Percentiles rank a stretch among this genome's conserved stretches.
phyloP scores from a whole-genome alignment of 225 moss, liverwort and hornwort genomes.

The Thuidium tamariscinum region DNA sequence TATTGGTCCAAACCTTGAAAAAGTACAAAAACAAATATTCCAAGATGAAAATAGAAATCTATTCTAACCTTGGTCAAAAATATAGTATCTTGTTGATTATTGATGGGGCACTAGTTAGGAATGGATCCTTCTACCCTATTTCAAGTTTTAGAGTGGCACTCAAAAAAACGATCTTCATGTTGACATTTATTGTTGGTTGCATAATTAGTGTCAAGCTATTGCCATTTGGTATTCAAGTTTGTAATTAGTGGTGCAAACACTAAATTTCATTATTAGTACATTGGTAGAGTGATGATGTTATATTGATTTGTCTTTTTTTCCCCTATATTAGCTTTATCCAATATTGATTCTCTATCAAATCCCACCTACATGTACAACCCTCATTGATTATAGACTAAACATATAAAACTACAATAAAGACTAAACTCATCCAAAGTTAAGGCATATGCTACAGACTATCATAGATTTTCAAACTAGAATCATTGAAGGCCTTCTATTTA shows the following conservation, averaged over 20 bases:
- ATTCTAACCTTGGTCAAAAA: too few species aligned
- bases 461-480: neutral
- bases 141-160: too few species aligned
- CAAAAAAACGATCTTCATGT: too few species aligned
- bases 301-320: neutral
- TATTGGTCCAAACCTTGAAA: too few species aligned
- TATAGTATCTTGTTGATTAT: too few species aligned
- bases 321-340: fast-evolving
- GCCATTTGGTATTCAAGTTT: neutral
- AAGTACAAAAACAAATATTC: too few species aligned
- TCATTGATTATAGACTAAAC: neutral
- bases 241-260: neutral
- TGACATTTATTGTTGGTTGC: too few species aligned
- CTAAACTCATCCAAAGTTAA: neutral
- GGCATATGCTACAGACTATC: neutral
- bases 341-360: fast-evolving
- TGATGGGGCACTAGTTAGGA: too few species aligned
- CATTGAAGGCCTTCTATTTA: neutral
- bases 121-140: too few species aligned
- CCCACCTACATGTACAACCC: fast-evolving
- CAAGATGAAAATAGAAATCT: too few species aligned
- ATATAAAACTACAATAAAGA: too few species aligned
- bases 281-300: fast-evolving
- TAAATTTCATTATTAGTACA: neutral
- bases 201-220: neutral